phyloP scores from a whole-genome alignment of 192 early-diverging fungal genomes.

The Thamnidium elegans region DNA sequence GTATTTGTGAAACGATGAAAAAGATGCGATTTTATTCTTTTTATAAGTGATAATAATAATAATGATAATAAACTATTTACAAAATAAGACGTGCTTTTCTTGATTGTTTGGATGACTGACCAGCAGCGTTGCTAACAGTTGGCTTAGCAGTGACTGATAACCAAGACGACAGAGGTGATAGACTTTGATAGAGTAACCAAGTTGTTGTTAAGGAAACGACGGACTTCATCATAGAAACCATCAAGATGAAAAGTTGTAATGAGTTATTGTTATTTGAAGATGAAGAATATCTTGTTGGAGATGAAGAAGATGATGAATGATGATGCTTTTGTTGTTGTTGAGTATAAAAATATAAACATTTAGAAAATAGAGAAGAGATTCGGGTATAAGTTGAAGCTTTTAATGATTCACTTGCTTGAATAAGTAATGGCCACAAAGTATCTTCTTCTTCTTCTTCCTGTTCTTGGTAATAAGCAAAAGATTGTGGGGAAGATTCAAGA shows the following conservation, averaged over 20 bases:
- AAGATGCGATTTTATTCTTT: too few species aligned
- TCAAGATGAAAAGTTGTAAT: neutral
- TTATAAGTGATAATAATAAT: too few species aligned
- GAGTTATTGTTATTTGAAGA: neutral
- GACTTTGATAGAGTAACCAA: conserved; percentile 15
- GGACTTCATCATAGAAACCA: conserved; percentile 1
- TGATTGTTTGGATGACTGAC: neutral
- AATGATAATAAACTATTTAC: too few species aligned
- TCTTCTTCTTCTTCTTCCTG: conserved; percentile 14
- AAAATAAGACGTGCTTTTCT: too few species aligned
- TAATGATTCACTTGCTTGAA: neutral
- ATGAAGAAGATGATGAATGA: too few species aligned
- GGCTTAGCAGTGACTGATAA: neutral
- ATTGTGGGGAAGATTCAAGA: neutral
- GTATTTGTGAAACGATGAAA: too few species aligned
- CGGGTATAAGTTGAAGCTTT: too few species aligned
- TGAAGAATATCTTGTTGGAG: too few species aligned
- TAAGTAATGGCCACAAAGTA: conserved; percentile 2
- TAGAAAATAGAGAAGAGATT: neutral
- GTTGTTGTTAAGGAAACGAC: conserved; percentile 13
- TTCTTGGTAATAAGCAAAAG: neutral
- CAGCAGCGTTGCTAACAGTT: neutral
- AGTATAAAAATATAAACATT: neutral
- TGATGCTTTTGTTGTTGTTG: too few species aligned
- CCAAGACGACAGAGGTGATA: conserved; percentile 3